Evolutionary conservation across 2,329 filamentous ascomycete species (phyloP).

Genomic region (Scedosporium dehoogii): DNA sequence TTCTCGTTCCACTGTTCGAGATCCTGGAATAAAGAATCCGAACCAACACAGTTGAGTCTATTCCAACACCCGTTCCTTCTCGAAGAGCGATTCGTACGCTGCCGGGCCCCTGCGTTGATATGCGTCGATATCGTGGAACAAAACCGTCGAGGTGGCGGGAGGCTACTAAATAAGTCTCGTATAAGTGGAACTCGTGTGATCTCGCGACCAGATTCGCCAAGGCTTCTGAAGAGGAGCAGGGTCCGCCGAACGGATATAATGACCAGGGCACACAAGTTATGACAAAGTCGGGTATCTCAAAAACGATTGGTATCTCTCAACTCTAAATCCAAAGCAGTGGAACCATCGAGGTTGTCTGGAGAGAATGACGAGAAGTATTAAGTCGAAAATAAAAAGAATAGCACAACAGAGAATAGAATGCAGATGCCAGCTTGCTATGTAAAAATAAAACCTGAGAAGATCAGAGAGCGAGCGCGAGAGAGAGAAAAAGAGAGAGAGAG

Average conservation of each 20-base stretch:
- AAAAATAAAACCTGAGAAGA: background rate
- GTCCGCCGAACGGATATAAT: background rate
- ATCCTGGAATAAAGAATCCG: background rate
- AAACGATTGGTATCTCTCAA: background rate
- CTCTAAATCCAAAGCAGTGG: conserved; percentile 3
- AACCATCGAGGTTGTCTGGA: background rate
- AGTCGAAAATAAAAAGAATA: background rate
- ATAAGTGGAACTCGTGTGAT: too few species aligned
- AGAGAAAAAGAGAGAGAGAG: background rate
- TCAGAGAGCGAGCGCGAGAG: background rate
- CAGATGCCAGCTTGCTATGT: conserved; percentile 3
- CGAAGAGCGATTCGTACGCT: background rate
- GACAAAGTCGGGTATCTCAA: conserved; percentile 6
- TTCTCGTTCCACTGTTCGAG: background rate
- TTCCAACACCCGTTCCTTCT: background rate
- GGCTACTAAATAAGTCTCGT: too few species aligned
- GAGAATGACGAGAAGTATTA: background rate
- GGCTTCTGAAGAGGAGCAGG: background rate
- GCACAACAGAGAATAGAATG: background rate
- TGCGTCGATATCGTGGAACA: background rate
- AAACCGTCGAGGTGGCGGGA: too few species aligned
- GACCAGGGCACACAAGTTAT: background rate
- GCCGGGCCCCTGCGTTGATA: background rate
- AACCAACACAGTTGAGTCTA: background rate
- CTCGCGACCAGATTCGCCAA: background rate